Percentiles rank a stretch among this genome's conserved stretches.
phyloP scores from a whole-genome alignment of 148 eudicot species.

The Salicornia ramosissima region DNA sequence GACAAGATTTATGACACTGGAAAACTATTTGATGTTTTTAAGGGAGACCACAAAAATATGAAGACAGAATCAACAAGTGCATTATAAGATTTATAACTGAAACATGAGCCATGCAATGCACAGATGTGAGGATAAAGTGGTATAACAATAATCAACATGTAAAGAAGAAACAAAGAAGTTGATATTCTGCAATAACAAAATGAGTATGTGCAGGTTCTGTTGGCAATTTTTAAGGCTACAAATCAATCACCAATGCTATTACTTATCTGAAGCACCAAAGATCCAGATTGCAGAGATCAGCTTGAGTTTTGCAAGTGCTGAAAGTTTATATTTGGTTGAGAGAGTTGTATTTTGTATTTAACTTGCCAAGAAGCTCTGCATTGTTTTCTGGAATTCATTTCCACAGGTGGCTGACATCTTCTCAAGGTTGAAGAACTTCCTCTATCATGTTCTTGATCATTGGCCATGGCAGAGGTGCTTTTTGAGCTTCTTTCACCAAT shows the following conservation, averaged over 20 bases:
- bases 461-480: slow-evolving; percentile 37
- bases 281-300: slow-evolving; percentile 44
- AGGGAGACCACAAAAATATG: neutral
- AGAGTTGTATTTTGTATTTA: slow-evolving; percentile 27
- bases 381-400: slow-evolving; percentile 20
- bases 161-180: slow-evolving; percentile 21
- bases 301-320: slow-evolving; percentile 35
- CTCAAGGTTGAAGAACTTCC: slow-evolving; percentile 24
- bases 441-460: slow-evolving; percentile 23
- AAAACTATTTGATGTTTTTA: neutral
- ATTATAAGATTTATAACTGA: neutral
- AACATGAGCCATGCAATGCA: neutral
- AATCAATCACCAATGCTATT: slow-evolving; percentile 38
- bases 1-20: neutral
- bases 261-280: slow-evolving; percentile 43
- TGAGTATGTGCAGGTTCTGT: slow-evolving; percentile 58
- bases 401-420: slow-evolving; percentile 27
- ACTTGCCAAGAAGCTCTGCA: slow-evolving; percentile 31
- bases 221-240: slow-evolving; percentile 41
- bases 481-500: slow-evolving; percentile 28
- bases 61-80: slow-evolving; percentile 6
- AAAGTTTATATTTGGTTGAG: slow-evolving; percentile 33
- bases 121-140: slow-evolving; percentile 6
- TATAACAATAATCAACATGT: slow-evolving; percentile 10
- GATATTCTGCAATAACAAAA: slow-evolving; percentile 51